Evolutionary conservation across 1,284 basidiomycete species (phyloP), one percentile per base, ranked within the genome.

Genomic region (Malassezia pachydermatis): DNA sequence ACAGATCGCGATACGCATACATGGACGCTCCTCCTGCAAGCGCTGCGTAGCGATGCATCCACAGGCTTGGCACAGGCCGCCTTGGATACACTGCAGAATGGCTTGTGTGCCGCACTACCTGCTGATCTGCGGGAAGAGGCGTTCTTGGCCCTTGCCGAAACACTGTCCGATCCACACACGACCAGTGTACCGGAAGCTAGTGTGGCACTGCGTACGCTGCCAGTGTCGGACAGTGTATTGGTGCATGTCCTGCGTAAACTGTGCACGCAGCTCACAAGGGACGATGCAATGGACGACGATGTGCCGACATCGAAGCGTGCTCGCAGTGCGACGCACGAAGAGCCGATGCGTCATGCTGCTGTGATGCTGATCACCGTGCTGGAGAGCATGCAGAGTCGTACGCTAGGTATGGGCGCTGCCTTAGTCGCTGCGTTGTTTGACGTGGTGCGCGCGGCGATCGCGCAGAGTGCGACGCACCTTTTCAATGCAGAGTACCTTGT

Each of bases 401-500:
- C 78, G 10, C 73, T 88, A 23, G 79, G 81, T 0, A 81, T 80
- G 17, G 83, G 83, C 10, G 74, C 82, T 25, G 80, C 84, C 29
- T 76, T 94, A 28, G 76, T 90, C 23, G 79, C 82, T 0, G 77
- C 76, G 42, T 76, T 92, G 6, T 76, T 94, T 45, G 83, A 88
- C 43, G 81, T 82, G 1, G 76, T 94, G 32, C 81, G 79, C 51
- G 78, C 78, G 39, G 76, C 88, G 5, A 75, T 84, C 3, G 80
- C 82, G 50, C 75, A 76, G 40, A 73, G 73, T 53, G 59, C 73
- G 30, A 68, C 72, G 37, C 47, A 59, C 22, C 66, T 58, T 6
- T 81, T 79, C 58, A 94, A 87, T 61, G 75, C 84, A n/a, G 82
- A 88, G 66, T 88, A 92, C 71, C 77, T 88, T 56, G 70, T 92